Percentiles rank a stretch among this genome's conserved stretches.
Evolutionary conservation across 495 filamentous ascomycete genomes (phyloP).

Genomic region (Xylaria curta): DNA sequence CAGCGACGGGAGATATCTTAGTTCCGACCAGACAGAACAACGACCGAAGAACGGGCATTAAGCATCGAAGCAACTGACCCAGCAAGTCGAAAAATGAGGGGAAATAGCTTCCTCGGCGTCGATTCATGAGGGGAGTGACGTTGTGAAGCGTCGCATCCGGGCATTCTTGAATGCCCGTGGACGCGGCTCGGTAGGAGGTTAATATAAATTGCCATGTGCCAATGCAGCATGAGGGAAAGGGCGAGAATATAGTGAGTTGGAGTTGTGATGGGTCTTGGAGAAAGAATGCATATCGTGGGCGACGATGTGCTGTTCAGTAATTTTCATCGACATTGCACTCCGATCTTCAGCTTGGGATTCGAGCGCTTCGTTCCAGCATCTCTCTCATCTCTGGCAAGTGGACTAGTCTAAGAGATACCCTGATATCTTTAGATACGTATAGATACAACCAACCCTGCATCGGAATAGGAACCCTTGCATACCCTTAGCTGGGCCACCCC

Average conservation of each 20-base stretch:
- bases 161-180: conserved; percentile 19
- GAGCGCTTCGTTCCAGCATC: no score
- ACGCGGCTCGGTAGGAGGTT: conserved; percentile 25
- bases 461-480: no score
- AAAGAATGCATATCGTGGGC: no score
- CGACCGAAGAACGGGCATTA: conserved; percentile 1
- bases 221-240: conserved; percentile 14
- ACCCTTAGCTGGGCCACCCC: no score
- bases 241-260: conserved; percentile 14
- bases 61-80: not conserved
- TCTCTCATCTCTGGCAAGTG: not conserved
- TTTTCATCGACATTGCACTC: no score
- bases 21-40: conserved; percentile 3
- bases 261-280: conserved; percentile 1
- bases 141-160: conserved; percentile 18
- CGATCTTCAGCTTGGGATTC: no score
- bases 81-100: conserved; percentile 6
- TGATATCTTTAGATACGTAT: no score
- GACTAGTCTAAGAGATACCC: no score
- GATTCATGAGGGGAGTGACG: conserved; percentile 11
- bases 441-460: no score
- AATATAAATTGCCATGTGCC: conserved; percentile 27
- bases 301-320: no score
- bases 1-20: not conserved
- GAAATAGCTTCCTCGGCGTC: not conserved